Base-by-base conservation (phyloP, 78 protist species). In the Ministeria vibrans region DNA sequence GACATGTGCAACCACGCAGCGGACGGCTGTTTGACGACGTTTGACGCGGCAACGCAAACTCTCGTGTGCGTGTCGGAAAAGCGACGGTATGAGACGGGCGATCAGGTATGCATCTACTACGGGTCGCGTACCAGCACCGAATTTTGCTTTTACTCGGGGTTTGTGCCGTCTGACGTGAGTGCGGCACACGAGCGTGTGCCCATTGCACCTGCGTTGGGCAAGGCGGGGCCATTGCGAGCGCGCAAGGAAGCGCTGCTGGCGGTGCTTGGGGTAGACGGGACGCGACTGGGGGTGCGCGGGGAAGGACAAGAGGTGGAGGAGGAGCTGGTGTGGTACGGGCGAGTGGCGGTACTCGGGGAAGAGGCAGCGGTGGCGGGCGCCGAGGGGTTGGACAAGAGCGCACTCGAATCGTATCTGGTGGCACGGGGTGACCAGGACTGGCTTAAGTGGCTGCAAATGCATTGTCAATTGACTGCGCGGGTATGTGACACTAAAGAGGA, bases 21-120 rank as follows among this genome's bases (percentile, higher is more conserved):
- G 43, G 71, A 4, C 25, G 71, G 71, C 71, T 34, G 7, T 7
- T 28, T 59, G 13, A 32, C 71, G 41, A n/a, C 42, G 34, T 63
- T 32, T 41, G 23, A 63, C 41, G 41, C 71, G 18, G 42, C 15
- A 25, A 63, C 71, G 2, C 2, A 25, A 23, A 15, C 38, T 15
- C 71, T 63, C 38, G 71, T 34, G 71, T 63, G 71, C 71, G 23
- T 25, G n/a, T 34, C 71, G 43, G 41, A 34, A n/a, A n/a, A n/a
- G 34, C 18, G 22, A 18, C 32, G 7, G 43, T 32, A 34, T 25
- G 41, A 4, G 20, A 63, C 28, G 39, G 71, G 71, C 18, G 71
- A 63, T 34, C 71, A 27, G 42, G 71, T 63, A 1, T 18, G 28
- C 41, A 32, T 63, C 42, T 32, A 22, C 41, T 63, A 63, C 71